Evolutionary conservation across 31 red algal genomes (phyloP).

Genomic region (Odonthalia washingtoniensis): DNA sequence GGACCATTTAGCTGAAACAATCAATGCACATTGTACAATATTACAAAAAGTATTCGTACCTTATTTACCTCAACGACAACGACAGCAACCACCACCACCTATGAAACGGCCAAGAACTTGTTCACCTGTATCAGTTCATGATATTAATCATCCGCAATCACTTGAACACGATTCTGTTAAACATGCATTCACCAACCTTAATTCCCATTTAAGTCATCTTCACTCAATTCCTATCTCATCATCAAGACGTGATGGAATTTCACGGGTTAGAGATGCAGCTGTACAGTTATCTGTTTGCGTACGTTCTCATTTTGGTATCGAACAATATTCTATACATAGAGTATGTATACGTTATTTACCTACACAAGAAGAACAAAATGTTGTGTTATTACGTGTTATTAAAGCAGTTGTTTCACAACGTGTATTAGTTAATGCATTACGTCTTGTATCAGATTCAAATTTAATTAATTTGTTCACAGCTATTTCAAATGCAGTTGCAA

Average conservation of each 20-base stretch:
- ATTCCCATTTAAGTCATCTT: neutral
- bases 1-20: conserved; percentile 25
- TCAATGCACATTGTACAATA: conserved; percentile 33
- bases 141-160: neutral
- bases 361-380: neutral
- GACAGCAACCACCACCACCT: neutral
- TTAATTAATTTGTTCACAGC: conserved; percentile 24
- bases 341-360: neutral
- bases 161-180: conserved; percentile 32
- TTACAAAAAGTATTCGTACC: conserved; percentile 30
- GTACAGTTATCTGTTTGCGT: neutral
- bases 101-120: conserved; percentile 6
- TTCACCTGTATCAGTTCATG: conserved; percentile 42
- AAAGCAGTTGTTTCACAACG: neutral
- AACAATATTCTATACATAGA: neutral
- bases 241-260: no score
- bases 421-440: neutral
- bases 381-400: neutral
- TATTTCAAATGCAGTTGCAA: conserved; percentile 34
- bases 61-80: conserved; percentile 17
- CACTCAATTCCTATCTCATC: neutral
- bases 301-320: neutral
- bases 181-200: neutral
- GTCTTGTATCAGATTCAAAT: neutral
- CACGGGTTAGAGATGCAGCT: no score